A percentile compares a stretch with the other conserved stretches of the same genome.
Evolutionary conservation across 2,329 filamentous ascomycete genomes (phyloP).

Genomic region (Penicillium sp.): DNA sequence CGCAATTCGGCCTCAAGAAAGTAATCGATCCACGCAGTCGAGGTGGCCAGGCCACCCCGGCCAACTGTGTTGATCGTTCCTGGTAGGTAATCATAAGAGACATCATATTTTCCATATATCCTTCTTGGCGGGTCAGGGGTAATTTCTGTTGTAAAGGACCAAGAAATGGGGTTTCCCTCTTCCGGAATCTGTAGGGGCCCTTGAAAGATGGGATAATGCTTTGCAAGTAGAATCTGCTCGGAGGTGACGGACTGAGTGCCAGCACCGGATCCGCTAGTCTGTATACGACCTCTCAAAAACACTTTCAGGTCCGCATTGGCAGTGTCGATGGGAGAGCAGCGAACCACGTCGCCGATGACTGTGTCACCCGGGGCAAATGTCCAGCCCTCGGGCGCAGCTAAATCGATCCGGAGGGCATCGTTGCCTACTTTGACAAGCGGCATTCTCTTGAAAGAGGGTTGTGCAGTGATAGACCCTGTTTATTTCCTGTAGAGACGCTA

Average conservation of each 20-base stretch:
- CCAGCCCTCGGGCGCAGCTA: constrained; percentile 3
- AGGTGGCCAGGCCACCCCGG: neutral
- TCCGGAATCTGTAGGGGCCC: constrained; percentile 1
- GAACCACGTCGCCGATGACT: constrained; percentile 7
- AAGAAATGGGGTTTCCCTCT: neutral
- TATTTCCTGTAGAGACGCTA: neutral
- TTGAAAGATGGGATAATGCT: constrained; percentile 1
- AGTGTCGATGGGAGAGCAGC: neutral
- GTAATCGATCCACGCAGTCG: constrained; percentile 4
- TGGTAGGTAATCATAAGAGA: neutral
- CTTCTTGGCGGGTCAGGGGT: neutral
- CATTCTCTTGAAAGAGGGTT: neutral
- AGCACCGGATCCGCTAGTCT: neutral
- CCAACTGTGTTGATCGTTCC: neutral
- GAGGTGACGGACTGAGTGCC: neutral
- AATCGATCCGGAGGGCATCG: neutral
- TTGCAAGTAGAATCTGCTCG: constrained; percentile 1
- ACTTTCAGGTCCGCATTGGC: neutral
- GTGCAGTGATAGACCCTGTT: neutral
- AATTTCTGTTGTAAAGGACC: constrained; percentile 6
- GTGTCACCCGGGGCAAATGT: constrained; percentile 5
- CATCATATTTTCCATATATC: neutral
- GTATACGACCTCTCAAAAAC: constrained; percentile 2
- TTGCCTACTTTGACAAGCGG: neutral
- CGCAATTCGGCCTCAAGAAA: constrained; percentile 3